phyloP scores from a whole-genome alignment of 306 rosid genomes.

The Fragaria ananassa region DNA sequence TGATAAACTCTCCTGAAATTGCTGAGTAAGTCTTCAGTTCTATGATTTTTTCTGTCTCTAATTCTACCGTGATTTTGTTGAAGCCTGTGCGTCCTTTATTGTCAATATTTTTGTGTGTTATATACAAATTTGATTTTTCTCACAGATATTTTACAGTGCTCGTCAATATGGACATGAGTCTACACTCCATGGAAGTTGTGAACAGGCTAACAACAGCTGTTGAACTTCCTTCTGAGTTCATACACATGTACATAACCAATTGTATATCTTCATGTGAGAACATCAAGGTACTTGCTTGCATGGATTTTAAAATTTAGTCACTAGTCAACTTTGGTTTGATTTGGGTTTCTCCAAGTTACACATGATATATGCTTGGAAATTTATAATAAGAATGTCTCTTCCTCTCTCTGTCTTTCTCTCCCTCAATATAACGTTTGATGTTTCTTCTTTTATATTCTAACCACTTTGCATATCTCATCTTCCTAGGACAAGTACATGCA shows the following conservation, averaged over 20 bases:
- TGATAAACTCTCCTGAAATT: conserved; percentile 86
- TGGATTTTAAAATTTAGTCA: background rate
- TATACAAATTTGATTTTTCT: conserved; percentile 33
- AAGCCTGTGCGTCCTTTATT: conserved; percentile 9
- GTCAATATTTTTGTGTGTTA: conserved; percentile 29
- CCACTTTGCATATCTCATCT: background rate
- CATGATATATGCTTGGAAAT: background rate
- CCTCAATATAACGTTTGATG: background rate
- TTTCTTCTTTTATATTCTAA: background rate
- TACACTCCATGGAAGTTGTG: conserved; percentile 99
- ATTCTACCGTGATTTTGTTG: conserved; percentile 6
- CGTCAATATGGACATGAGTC: conserved; percentile 99
- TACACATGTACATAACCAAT: conserved; percentile 91
- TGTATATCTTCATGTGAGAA: conserved; percentile 97
- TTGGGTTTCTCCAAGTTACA: background rate
- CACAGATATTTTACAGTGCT: conserved; percentile 95
- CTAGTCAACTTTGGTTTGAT: background rate
- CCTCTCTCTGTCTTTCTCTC: background rate
- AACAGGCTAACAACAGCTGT: conserved; percentile 97
- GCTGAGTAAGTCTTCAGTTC: conserved; percentile 58
- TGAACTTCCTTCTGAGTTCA: conserved; percentile 90
- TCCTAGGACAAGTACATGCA: conserved; percentile 98
- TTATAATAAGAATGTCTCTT: too few species aligned
- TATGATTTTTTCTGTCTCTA: conserved; percentile 8
- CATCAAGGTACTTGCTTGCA: conserved; percentile 62